A percentile compares a stretch with the other conserved stretches of the same genome.
Evolutionary conservation across 2,329 filamentous ascomycete genomes (phyloP).

Genomic region (Coniella vitis): DNA sequence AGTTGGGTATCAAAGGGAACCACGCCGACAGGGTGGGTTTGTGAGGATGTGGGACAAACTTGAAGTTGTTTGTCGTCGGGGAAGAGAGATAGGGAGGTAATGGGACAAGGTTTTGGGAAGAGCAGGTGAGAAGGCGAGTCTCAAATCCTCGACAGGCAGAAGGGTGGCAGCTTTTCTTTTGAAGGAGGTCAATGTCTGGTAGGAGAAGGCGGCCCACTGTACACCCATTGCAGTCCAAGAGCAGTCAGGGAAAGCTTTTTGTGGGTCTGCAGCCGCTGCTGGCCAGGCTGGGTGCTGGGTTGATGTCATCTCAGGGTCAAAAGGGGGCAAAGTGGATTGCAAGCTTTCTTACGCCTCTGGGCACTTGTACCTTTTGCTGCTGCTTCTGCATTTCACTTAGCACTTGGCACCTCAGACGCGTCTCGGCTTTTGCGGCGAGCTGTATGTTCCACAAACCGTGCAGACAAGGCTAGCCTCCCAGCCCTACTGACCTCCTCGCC

Average conservation of each 20-base stretch:
- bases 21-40: neutral
- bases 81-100: no score
- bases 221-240: neutral
- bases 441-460: neutral
- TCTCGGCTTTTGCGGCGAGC: neutral
- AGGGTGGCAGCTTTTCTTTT: no score
- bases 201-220: neutral
- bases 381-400: neutral
- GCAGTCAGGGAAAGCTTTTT: neutral
- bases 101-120: no score
- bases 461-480: neutral
- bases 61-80: no score
- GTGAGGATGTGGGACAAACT: no score
- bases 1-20: neutral
- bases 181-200: no score
- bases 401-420: neutral
- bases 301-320: slow-evolving; percentile 2
- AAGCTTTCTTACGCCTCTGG: neutral
- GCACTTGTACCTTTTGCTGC: neutral
- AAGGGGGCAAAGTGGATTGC: neutral
- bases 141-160: no score
- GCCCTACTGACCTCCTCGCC: no score
- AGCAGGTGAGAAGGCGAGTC: no score
- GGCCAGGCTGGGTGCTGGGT: neutral
- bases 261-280: neutral